These are phyloP conservation scores for Perkinsus olseni DNA, from an alignment of 169 alveolate genomes.

Conservation along the genomic window DNA sequence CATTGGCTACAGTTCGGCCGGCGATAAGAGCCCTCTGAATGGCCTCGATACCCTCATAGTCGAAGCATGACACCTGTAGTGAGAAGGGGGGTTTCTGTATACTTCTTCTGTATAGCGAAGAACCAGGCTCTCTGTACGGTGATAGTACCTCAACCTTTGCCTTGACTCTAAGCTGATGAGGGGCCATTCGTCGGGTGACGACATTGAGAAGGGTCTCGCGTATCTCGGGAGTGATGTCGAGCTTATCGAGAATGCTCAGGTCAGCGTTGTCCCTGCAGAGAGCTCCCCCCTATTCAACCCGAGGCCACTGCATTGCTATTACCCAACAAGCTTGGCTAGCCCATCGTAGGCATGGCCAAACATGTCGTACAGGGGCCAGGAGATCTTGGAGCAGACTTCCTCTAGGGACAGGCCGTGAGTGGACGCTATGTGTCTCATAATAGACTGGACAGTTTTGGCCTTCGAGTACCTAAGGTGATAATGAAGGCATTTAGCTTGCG, in stretches of 20 bases:
- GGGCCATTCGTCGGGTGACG: background rate
- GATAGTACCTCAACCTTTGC: background rate
- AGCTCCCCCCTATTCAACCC: background rate
- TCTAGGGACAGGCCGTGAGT: constrained; percentile 73
- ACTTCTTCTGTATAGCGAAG: constrained; percentile 57
- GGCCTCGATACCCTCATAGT: constrained; percentile 95
- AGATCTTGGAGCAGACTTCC: constrained; percentile 72
- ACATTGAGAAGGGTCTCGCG: background rate
- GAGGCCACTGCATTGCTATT: constrained; percentile 36
- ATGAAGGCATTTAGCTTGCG: constrained; percentile 28
- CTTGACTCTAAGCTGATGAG: background rate
- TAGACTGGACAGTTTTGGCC: constrained; percentile 86
- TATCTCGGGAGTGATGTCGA: background rate
- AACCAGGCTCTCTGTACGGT: background rate
- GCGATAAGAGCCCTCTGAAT: constrained; percentile 78
- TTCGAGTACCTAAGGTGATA: constrained; percentile 59
- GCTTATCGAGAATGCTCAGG: background rate
- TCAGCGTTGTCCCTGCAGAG: background rate
- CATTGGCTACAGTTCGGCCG: constrained; percentile 38
- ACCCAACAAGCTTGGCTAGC: constrained; percentile 29
- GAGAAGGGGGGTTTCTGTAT: too few relatives aligned
- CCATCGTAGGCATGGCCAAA: constrained; percentile 92
- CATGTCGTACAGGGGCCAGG: constrained; percentile 89
- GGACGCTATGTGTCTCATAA: constrained; percentile 82
- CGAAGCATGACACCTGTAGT: constrained; percentile 86